These are phyloP conservation scores for Ophiocordyceps polyrhachis-furcata DNA, from an alignment of 2,329 filamentous ascomycete genomes.

Conservation along the genomic window DNA sequence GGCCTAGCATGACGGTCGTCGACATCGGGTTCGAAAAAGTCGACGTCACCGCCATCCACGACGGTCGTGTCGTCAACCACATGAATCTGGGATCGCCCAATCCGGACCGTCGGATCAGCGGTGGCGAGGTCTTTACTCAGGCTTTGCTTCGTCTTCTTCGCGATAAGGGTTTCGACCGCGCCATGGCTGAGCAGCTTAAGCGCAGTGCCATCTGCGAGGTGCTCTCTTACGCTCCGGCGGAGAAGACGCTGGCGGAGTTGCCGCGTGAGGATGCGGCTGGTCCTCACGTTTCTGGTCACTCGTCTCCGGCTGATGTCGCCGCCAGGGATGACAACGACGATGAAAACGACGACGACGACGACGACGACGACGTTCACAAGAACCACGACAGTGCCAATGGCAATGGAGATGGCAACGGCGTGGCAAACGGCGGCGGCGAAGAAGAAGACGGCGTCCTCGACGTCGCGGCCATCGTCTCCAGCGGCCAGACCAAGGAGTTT, in stretches of 20 bases:
- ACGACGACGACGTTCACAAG: neutral
- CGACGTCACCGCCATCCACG: slow-evolving; percentile 76
- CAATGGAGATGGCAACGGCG: neutral
- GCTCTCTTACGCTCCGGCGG: slow-evolving; percentile 32
- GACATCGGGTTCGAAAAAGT: slow-evolving; percentile 88
- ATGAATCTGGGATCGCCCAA: slow-evolving; percentile 41
- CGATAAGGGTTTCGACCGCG: slow-evolving; percentile 36
- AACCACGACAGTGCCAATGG: no score
- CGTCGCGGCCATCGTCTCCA: slow-evolving; percentile 69
- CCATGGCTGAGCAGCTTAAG: slow-evolving; percentile 56
- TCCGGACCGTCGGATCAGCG: slow-evolving; percentile 36
- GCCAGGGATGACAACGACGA: no score
- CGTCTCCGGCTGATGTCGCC: no score
- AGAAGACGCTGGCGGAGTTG: slow-evolving; percentile 27
- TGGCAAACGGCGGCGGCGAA: slow-evolving; percentile 10
- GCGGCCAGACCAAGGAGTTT: slow-evolving; percentile 66
- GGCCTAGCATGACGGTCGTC: slow-evolving; percentile 63
- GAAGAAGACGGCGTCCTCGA: slow-evolving; percentile 46
- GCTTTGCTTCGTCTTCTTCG: slow-evolving; percentile 49
- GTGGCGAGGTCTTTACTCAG: slow-evolving; percentile 73
- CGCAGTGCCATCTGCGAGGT: slow-evolving; percentile 49
- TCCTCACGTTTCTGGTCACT: neutral
- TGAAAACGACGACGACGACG: no score
- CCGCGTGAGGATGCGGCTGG: slow-evolving; percentile 20
- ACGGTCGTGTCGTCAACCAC: slow-evolving; percentile 56